Evolutionary conservation across 345 rosid species (phyloP), one percentile per base, ranked within the genome.

Genomic region (Euphorbia pulcherrima): DNA sequence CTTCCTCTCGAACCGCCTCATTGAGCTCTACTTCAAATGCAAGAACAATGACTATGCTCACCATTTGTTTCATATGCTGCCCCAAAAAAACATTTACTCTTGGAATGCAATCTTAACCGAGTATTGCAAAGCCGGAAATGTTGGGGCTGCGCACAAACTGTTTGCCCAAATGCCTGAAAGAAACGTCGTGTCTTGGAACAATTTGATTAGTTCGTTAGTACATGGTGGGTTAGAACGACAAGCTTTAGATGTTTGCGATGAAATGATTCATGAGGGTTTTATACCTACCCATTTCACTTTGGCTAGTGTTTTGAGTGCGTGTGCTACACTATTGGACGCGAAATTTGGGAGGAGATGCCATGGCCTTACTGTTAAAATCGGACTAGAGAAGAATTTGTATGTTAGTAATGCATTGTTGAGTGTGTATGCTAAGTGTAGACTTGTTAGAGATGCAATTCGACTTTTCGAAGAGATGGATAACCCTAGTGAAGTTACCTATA

Each of bases 221-320:
- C 77, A 83, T 8, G 74, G 74, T 37, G 89, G 90, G 62, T 48
- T 78, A 4, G 84, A 84, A 2, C 74, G 65, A 27, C 60, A 85
- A 65, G 90, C 87, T 5, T 78, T 91, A 82, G 76, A 53, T 72
- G 82, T 79, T 62, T 91, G 82, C 60, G 37, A 60, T 68, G 65
- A 54, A 53, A 86, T 89, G 97, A 69, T 79, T 58, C 62, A 18
- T 69, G 86, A 83, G 29, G 91, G 96, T 0, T 76, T 86, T 48
- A 48, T 76, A 80, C 93, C 96, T 20, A 82, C 86, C 33, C 79
- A 77, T 68, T 81, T 86, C 74, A 89, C 97, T 7, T 57, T 89
- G 63, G 96, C 90, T 26, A 89, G 96, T 60, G 86, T 85, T 63
- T 80, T 89, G 68, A 87, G 90, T 26, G 93, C 88, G 0, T 89